These are phyloP conservation scores for Dryas drummondii DNA, from an alignment of 306 rosid genomes.

Conservation along the genomic window DNA sequence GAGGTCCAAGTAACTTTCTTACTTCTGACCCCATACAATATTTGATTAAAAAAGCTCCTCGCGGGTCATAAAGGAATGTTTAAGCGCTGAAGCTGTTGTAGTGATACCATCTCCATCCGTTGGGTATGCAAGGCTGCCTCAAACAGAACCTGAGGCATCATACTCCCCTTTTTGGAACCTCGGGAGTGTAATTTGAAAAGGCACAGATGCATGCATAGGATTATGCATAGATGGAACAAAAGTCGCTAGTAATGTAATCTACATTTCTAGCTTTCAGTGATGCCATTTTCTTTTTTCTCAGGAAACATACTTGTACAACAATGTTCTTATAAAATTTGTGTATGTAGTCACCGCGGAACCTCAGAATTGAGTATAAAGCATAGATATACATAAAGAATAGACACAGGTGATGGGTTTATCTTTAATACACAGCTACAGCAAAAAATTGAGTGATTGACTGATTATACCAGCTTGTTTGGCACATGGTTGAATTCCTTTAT, in stretches of 20 bases:
- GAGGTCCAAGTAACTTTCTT: constrained; percentile 29
- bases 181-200: constrained; percentile 2
- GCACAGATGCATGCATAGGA: not conserved
- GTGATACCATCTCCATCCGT: constrained; percentile 4
- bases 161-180: not conserved
- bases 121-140: not conserved
- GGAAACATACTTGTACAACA: constrained; percentile 1
- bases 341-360: not conserved
- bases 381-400: too few species aligned
- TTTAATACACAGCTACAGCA: not conserved
- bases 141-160: not conserved
- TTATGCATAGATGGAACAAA: not conserved
- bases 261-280: too few species aligned
- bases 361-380: not conserved
- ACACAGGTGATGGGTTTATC: too few species aligned
- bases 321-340: not conserved
- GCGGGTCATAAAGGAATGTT: not conserved
- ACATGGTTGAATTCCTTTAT: not conserved
- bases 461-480: not conserved
- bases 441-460: not conserved
- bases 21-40: constrained; percentile 38
- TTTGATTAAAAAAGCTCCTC: constrained; percentile 10
- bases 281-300: not conserved
- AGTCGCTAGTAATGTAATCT: not conserved
- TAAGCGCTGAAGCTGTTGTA: not conserved